phyloP scores from a whole-genome alignment of 768 basidiomycete genomes.

The Megacollybia marginata region DNA sequence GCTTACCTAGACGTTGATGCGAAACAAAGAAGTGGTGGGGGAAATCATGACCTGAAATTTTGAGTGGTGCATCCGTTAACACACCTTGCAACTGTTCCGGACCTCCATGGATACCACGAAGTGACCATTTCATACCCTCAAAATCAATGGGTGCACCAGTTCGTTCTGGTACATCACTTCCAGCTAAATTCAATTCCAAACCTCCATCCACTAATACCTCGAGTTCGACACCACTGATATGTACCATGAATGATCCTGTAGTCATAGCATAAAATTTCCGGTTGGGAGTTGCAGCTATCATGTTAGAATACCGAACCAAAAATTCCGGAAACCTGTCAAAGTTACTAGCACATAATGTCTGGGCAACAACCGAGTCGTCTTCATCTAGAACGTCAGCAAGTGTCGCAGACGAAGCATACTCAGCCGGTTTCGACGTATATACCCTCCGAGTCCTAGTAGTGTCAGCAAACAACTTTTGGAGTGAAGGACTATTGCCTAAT shows the following conservation, averaged over 20 bases:
- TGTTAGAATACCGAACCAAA: neutral
- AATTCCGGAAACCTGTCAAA: neutral
- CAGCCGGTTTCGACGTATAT: neutral
- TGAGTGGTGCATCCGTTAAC: conserved; percentile 7
- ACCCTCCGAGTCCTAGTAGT: neutral
- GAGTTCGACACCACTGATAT: neutral
- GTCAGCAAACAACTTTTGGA: neutral
- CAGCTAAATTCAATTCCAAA: neutral
- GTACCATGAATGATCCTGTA: neutral
- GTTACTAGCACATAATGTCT: neutral
- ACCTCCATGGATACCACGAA: conserved; percentile 16
- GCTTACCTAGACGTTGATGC: neutral
- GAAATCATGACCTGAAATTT: conserved; percentile 13
- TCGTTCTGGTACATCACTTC: neutral
- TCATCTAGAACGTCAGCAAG: neutral
- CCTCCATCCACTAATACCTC: neutral
- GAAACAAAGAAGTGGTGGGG: conserved; percentile 20
- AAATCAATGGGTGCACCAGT: neutral
- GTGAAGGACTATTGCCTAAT: neutral
- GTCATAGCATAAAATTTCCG: neutral
- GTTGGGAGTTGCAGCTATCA: neutral
- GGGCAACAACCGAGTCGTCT: neutral
- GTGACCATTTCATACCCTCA: conserved; percentile 16
- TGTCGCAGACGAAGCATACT: neutral
- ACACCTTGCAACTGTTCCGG: conserved; percentile 10